Base-by-base conservation (phyloP, 495 filamentous ascomycete species). In the Aspergillus hancockii region DNA sequence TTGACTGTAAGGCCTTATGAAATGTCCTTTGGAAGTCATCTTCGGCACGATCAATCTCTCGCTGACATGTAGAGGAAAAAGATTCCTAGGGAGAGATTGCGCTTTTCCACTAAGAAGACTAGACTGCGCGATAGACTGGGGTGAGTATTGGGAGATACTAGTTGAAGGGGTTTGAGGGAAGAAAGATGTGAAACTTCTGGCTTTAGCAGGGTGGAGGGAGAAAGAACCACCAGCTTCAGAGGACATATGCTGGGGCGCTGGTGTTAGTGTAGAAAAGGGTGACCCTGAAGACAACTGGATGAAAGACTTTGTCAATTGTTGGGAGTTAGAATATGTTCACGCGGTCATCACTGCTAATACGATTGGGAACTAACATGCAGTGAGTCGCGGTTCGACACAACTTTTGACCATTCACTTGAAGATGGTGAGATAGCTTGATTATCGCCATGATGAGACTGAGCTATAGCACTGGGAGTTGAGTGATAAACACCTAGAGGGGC, bases 401-500 rank as follows among this genome's bases (percentile, higher is more conserved):
- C 14, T 19, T 25, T 19, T 55, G 52, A 13, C 55, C 55, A 52
- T 58, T 43, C 49, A 52, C 47, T 57, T 36, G 47, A 28, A 36
- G 49, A 19, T 10, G 19, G 32, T 46, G n/a, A 36, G 30, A 36
- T 16, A 36, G 13, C 23, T 23, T 23, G 49, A 18, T 21, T n/a
- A 13, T 18, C 36, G 45, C 12, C 45, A 25, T 41, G 46, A 25
- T 45, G 32, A 18, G 21, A 14, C 9, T 38, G 13, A 30, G 32
- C 19, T 55, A 25, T 14, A 25, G 34, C n/a, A 38, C n/a, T 53
- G 19, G 40, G 36, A 9, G 21, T 25, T 19, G 46, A 18, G 21
- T 18, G 54, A 32, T 34, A 45, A 23, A 53, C 32, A 5, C 59
- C 63, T 21, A 56, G 18, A 12, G 63, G 63, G 47, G 51, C 59